Conservation (phyloP, 805 yeast genomes). For the Tetrapisispora namnaoensis region DNA sequence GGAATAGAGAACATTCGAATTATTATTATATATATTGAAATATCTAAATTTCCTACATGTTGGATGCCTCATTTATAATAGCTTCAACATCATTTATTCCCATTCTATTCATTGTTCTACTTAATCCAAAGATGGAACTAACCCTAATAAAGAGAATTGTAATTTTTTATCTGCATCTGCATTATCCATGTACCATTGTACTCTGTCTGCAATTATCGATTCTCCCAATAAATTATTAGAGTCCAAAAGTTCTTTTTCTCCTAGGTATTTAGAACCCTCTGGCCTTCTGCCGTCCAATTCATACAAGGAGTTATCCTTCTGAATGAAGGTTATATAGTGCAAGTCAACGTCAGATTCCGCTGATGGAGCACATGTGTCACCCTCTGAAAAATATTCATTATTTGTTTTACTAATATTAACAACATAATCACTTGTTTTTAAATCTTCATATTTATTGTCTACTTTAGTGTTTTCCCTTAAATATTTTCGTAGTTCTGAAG, state of each 20-base stretch:
- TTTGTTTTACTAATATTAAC: slow-evolving; percentile 16
- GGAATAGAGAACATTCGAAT: too few species aligned
- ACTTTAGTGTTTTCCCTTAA: not conserved
- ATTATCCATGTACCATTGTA: slow-evolving; percentile 55
- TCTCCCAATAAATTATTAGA: slow-evolving; percentile 45
- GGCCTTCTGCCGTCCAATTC: slow-evolving; percentile 83
- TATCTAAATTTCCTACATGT: too few species aligned
- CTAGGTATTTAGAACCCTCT: slow-evolving; percentile 61
- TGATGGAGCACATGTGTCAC: slow-evolving; percentile 60
- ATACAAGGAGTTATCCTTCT: slow-evolving; percentile 48
- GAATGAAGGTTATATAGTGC: slow-evolving; percentile 72
- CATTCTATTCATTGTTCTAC: not conserved
- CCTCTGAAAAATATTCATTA: slow-evolving; percentile 29
- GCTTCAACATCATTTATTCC: not conserved
- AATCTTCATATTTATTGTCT: slow-evolving; percentile 38
- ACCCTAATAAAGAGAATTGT: slow-evolving; percentile 69
- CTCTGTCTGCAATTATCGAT: slow-evolving; percentile 39
- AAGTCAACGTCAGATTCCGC: slow-evolving; percentile 45
- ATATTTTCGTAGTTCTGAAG: slow-evolving; percentile 12
- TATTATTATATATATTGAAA: too few species aligned
- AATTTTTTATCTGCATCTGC: slow-evolving; percentile 50
- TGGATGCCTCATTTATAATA: too few species aligned
- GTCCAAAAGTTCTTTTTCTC: slow-evolving; percentile 13
- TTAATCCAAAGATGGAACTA: slow-evolving; percentile 41
- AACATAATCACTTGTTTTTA: slow-evolving; percentile 30